Base-by-base conservation (phyloP, 2,329 filamentous ascomycete species). In the Nothomitra cinnamomea region DNA sequence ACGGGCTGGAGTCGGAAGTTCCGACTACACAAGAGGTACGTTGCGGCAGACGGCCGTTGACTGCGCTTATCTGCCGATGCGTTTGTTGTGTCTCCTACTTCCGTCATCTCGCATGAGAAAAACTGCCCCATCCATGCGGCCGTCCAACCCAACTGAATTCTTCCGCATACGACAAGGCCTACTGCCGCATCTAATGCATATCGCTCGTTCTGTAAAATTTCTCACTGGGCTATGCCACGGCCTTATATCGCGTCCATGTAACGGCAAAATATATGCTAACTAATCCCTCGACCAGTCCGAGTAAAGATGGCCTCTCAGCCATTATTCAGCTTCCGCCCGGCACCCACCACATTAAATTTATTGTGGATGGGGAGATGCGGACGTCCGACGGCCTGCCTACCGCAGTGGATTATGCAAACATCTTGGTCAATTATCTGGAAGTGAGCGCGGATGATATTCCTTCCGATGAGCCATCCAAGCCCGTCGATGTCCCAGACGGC, bases 1-100 rank as follows among this genome's bases (percentile, higher is more conserved):
- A 94, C 94, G 61, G 86, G 90, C 66, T 98, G 92, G 92, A 88
- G 94, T 69, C 83, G 85, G 66, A 96, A 96, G 70, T 94, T 89
- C 65, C 80, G 85, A 60, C 72, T 98, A 63, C 80, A 88, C 67
- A 82, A 78, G 67, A 83, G 87, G 88, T 94, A 78, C 78, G 84
- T 80, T 52, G 13, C 28, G 28, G 28, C 28, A 49, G 19, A 35
- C 22, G 25, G 12, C 45, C 45, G 28, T 32, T 10, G 4, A 53
- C 35, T 28, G 21, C 41, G 17, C 48, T 17, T 45, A 41, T 58
- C 41, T 24, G 13, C 45, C 45, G 19, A 49, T 54, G 53, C 43
- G 59, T 57, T 52, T 49, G 54, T 56, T 54, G 47, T 60, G 57
- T 49, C n/a, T 49, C 45, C 25, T 35, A 32, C 45, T 35, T 49